phyloP scores from a whole-genome alignment of 805 yeast species.

The Metschnikowia anglica region DNA sequence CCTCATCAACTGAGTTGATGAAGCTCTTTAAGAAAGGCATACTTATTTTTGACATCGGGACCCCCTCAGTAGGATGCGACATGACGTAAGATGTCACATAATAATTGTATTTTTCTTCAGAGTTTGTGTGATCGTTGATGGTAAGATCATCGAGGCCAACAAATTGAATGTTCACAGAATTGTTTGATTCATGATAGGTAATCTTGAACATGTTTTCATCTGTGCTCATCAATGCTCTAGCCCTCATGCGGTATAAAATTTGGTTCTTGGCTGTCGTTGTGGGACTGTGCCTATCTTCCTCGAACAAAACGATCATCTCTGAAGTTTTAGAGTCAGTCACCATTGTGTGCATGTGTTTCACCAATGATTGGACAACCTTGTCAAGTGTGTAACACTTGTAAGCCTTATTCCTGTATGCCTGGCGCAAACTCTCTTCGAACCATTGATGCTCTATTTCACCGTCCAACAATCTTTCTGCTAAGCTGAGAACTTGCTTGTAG shows the following conservation, averaged over 20 bases:
- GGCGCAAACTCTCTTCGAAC: constrained; percentile 94
- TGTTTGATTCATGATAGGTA: constrained; percentile 55
- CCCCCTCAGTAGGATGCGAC: constrained; percentile 97
- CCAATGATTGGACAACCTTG: constrained; percentile 72
- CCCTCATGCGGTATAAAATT: constrained; percentile 85
- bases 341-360: constrained; percentile 82
- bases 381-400: constrained; percentile 91
- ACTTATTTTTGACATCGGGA: constrained; percentile 69
- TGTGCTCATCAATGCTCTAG: constrained; percentile 68
- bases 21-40: constrained; percentile 73
- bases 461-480: constrained; percentile 76
- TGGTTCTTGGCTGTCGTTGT: constrained; percentile 80
- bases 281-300: constrained; percentile 65
- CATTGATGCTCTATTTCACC: constrained; percentile 91
- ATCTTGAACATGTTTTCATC: constrained; percentile 95
- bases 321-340: constrained; percentile 77
- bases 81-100: constrained; percentile 89
- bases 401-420: constrained; percentile 91
- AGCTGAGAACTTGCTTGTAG: constrained; percentile 72
- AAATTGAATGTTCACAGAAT: constrained; percentile 68
- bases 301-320: constrained; percentile 78
- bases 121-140: constrained; percentile 61
- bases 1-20: constrained; percentile 55
- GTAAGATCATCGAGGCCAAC: constrained; percentile 89
- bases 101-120: constrained; percentile 87